Percentiles rank a stretch among this genome's conserved stretches.
These are phyloP conservation scores for Scleroderma citrinum DNA, from an alignment of 768 basidiomycete genomes.

Conservation along the genomic window DNA sequence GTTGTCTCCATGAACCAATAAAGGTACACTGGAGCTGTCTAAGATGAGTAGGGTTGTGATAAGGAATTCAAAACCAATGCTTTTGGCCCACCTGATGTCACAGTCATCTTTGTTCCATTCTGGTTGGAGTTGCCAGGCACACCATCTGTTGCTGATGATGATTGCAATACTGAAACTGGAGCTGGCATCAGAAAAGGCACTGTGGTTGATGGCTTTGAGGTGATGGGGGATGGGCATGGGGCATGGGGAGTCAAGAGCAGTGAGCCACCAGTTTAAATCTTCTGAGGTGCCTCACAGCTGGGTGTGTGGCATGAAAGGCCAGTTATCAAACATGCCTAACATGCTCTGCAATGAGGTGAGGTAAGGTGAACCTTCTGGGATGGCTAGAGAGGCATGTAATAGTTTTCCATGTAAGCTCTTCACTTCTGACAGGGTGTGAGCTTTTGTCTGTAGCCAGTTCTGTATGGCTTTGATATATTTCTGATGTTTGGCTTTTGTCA, in stretches of 20 bases:
- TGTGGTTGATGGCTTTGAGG: conserved; percentile 15
- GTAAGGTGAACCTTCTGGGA: conserved; percentile 32
- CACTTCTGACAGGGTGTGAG: conserved; percentile 29
- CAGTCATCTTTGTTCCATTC: conserved; percentile 26
- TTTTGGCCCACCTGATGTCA: conserved; percentile 45
- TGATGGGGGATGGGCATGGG: conserved; percentile 25
- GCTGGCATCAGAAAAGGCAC: conserved; percentile 40
- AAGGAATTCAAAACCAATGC: conserved; percentile 39
- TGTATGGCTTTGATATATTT: conserved; percentile 27
- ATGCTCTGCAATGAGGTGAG: conserved; percentile 36
- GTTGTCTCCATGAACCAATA: background rate
- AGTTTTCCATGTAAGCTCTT: conserved; percentile 37
- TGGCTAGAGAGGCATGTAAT: conserved; percentile 28
- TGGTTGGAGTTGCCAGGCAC: conserved; percentile 1
- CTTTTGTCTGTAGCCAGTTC: conserved; percentile 15
- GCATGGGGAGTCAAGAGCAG: conserved; percentile 10
- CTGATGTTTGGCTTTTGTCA: background rate
- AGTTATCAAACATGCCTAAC: conserved; percentile 18
- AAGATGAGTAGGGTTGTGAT: conserved; percentile 6
- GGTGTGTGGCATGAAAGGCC: conserved; percentile 18
- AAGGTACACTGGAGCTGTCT: conserved; percentile 1
- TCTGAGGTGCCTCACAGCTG: conserved; percentile 6
- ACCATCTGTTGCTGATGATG: too few species aligned
- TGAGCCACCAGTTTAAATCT: conserved; percentile 35
- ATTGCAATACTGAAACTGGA: too few species aligned